Evolutionary conservation across 768 basidiomycete genomes (phyloP), one percentile per base, ranked within the genome.

Genomic region (Roridomyces roridus): DNA sequence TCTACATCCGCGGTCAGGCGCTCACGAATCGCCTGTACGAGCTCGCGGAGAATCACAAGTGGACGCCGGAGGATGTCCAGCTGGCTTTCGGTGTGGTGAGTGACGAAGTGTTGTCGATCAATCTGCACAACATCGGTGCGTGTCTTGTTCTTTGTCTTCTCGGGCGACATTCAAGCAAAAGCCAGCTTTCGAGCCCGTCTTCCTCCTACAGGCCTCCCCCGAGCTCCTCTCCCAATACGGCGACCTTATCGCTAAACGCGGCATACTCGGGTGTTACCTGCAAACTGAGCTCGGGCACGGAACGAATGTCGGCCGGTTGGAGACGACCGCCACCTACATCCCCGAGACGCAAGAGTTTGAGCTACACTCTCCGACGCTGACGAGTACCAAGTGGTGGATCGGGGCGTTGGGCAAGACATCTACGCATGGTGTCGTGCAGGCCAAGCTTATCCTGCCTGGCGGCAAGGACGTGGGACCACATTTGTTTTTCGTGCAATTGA

Each of bases 211-310:
- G 72, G 87, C 77, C 0, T 84, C 84, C 0, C 73, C 82, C 1
- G 73, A 77, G 14, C 74, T 91, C 20, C 53, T 86, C 14, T 72
- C 75, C 11, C 77, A 81, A 54, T 89, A 85, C 59, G 79, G 77
- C 9, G 68, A 67, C 6, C 74, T 87, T 12, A 77, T 84, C 14
- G 63, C 75, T 2, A 74, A 78, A 28, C 80, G 81, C 7, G 89
- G 82, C 1, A 86, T 91, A 59, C 68, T 89, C 5, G 90, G 87
- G 2, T 88, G 86, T 56, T 90, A 90, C 70, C 72, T 89, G 26
- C 88, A 92, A 66, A 92, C 90, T 0, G 90, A 92, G 64, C 84
- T 92, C 6, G 91, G 83, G 0, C 91, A 93, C 56, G 91, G 91
- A 17, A 85, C 85, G 1, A 89, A 90, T 63, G 87, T 93, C 4